Evolutionary conservation across 495 filamentous ascomycete genomes (phyloP), one percentile per base, ranked within the genome.

Genomic region (Penicillium ochrochloron): DNA sequence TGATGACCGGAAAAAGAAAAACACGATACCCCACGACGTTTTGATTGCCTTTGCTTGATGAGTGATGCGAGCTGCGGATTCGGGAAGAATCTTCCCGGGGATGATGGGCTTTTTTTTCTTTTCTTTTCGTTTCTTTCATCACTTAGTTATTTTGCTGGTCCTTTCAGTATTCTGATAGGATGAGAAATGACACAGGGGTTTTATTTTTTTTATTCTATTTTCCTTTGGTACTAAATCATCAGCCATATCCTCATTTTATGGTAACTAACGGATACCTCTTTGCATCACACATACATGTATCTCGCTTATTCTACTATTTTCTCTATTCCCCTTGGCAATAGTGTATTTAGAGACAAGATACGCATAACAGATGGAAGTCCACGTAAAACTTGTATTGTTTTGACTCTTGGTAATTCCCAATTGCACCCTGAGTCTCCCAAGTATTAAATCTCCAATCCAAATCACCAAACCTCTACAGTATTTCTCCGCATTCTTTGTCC

Each of bases 11-110:
- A 50, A 50, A 69, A 61, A 68, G 63, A 63, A 71, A 62, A 60
- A 70, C 59, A 67, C 71, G 71, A 73, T 73, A 73, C 71, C 71
- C 71, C 71, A 73, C 50, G 66, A 68, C 57, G 69, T 73, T 73
- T 70, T 64, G 63, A 66, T 53, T 33, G 35, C 44, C 19, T 72
- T 72, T 70, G 60, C 59, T 61, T 65, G 65, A 64, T 66, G 65
- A 35, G 31, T 44, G 37, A 58, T 58, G 27, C 31, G 39, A 9
- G 59, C 59, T 60, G 44, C 63, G 19, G 56, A 54, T 51, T 31
- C 21, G 56, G 46, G 42, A 33, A 19, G n/a, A 17, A 35, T 55
- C 17, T 10, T 55, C 42, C 50, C 52, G 58, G 67, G 65, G 57
- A 57, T 66, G 44, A 58, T 65, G 58, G 33, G 8, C 8, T 33